Base-by-base conservation (phyloP, 2,329 filamentous ascomycete species). In the Juglanconis sp. region DNA sequence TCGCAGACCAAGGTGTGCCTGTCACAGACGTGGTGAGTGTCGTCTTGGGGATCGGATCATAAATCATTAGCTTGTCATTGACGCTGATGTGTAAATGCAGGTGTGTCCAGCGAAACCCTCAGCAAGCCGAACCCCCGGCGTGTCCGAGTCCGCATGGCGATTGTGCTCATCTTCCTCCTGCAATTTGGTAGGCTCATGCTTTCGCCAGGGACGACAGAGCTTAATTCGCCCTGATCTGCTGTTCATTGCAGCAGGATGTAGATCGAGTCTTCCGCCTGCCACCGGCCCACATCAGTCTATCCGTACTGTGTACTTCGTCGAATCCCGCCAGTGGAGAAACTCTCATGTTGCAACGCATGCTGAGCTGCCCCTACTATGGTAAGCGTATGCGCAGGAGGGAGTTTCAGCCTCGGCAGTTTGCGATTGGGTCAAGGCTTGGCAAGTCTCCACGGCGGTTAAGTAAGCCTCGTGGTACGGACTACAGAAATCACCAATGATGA, bases 11-110 rank as follows among this genome's bases (percentile, higher is more conserved):
- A 38, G n/a, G 4, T 42, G 4, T 42, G 38, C 38, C n/a, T 4
- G 11, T 11, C 38, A 42, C n/a, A 9, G 10, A 42, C 38, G 38
- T 5, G 11, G 7, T 42, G 10, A 10, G 38, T 42, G 38, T 13
- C n/a, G 10, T 9, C 10, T 15, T 42, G 38, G 10, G n/a, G 10
- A 42, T 11, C 24, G 6, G 5, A 10, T 49, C 11, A 47, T 24
- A 24, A 24, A 24, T 24, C 24, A 24, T 24, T 24, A 52, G 35
- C 51, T 15, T 38, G 61, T 49, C 56, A 50, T 38, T 53, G 51
- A 36, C 53, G 59, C 57, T 53, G 59, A 57, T 50, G 49, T 40
- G 54, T 56, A n/a, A 49, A 15, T 5, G 38, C 38, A 42, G 38
- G 38, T 42, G 38, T 42, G 38, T 13, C 38, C 24, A 24, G 24